These are phyloP conservation scores for Arachnomyces sp. DNA, from an alignment of 2,329 filamentous ascomycete genomes.

Conservation along the genomic window DNA sequence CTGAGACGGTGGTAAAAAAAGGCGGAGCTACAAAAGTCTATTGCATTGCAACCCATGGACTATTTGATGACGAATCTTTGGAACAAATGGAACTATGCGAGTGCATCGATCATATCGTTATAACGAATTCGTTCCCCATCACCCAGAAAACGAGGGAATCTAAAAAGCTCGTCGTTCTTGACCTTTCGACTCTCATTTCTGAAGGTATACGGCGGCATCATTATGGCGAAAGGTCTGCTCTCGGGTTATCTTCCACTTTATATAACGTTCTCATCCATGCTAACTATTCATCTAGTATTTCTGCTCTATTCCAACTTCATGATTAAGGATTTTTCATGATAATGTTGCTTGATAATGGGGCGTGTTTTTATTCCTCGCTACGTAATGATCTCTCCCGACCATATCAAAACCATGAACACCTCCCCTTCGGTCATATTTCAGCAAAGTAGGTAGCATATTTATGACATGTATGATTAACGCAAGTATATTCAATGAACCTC, in stretches of 20 bases:
- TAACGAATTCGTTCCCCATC: slow-evolving; percentile 96
- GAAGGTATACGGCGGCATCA: slow-evolving; percentile 95
- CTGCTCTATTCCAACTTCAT: slow-evolving; percentile 52
- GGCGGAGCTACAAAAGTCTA: slow-evolving; percentile 90
- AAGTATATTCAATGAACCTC: no score
- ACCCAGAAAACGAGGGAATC: slow-evolving; percentile 61
- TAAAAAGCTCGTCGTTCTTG: slow-evolving; percentile 80
- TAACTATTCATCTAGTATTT: slow-evolving; percentile 9
- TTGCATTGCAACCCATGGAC: slow-evolving; percentile 92
- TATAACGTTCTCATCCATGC: not conserved
- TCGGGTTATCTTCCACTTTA: slow-evolving; percentile 18
- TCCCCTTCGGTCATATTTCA: no score
- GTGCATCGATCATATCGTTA: slow-evolving; percentile 87
- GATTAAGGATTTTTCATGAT: slow-evolving; percentile 43
- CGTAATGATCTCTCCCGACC: no score
- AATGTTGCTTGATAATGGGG: no score
- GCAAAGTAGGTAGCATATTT: no score
- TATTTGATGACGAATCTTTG: slow-evolving; percentile 85
- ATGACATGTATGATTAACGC: no score
- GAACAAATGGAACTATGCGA: slow-evolving; percentile 86
- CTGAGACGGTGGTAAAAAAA: slow-evolving; percentile 90
- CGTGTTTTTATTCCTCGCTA: no score
- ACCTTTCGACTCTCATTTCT: slow-evolving; percentile 77
- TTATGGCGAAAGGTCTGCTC: slow-evolving; percentile 70
- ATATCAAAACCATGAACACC: no score